phyloP scores from a whole-genome alignment of 306 rosid species.

The Quercus alba region DNA sequence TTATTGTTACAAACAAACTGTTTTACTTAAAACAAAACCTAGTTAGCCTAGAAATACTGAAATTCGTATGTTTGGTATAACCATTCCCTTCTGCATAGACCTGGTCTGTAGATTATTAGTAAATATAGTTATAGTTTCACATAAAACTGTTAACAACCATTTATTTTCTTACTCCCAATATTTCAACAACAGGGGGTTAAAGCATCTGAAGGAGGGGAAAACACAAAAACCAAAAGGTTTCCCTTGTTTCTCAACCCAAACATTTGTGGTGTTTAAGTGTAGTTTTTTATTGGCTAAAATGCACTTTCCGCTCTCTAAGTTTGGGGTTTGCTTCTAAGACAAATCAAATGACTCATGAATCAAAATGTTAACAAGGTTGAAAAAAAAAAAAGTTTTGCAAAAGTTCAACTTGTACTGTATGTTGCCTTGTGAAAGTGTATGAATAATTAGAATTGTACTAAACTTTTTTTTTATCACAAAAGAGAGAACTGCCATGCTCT shows the following conservation, averaged over 20 bases:
- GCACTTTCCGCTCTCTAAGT: too few relatives aligned
- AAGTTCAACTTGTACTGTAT: too few relatives aligned
- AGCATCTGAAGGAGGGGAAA: not conserved
- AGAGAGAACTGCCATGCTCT: too few relatives aligned
- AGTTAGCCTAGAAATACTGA: not conserved
- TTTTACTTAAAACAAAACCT: not conserved
- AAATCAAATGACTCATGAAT: not conserved
- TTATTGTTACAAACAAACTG: not conserved
- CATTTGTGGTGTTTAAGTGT: not conserved
- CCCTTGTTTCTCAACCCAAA: not conserved
- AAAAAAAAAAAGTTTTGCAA: not conserved
- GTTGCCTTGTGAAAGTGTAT: too few relatives aligned
- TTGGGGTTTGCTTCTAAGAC: not conserved
- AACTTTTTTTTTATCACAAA: not conserved
- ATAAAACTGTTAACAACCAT: not conserved
- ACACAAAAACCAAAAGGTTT: not conserved
- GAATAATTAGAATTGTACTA: not conserved
- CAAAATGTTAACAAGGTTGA: not conserved
- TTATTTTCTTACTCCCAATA: not conserved
- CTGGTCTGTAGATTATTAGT: not conserved
- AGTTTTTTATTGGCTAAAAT: too few relatives aligned
- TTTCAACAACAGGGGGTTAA: not conserved
- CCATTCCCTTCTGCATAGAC: not conserved
- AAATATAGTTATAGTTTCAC: not conserved
- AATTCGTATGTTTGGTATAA: not conserved